phyloP scores from a whole-genome alignment of 305 asterid species.

The Fraxinus dipetala region DNA sequence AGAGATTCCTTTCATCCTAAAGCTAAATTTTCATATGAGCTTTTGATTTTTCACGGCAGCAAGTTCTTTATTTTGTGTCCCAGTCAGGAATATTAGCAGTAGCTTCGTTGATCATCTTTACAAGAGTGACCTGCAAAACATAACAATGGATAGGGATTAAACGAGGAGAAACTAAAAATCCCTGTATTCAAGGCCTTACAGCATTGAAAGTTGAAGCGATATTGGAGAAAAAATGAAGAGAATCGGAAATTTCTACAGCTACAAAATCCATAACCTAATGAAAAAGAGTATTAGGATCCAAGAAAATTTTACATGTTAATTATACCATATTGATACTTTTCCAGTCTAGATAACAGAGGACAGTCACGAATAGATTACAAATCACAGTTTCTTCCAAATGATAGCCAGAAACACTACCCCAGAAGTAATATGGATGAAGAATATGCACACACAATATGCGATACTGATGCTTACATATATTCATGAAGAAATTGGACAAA shows the following conservation, averaged over 20 bases:
- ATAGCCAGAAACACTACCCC: neutral
- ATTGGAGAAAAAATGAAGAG: neutral
- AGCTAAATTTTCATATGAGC: neutral
- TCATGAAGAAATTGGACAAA: too few species aligned
- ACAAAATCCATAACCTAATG: neutral
- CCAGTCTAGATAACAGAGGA: neutral
- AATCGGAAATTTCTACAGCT: neutral
- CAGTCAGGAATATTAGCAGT: slow-evolving; percentile 49
- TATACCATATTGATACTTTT: too few species aligned
- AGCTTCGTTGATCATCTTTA: slow-evolving; percentile 54
- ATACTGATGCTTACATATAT: too few species aligned
- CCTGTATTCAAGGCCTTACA: neutral
- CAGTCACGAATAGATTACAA: neutral
- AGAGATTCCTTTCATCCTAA: neutral
- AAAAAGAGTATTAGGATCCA: neutral
- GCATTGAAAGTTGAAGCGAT: neutral
- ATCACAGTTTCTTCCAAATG: neutral
- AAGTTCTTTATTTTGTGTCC: slow-evolving; percentile 23
- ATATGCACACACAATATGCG: neutral
- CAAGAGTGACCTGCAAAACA: slow-evolving; percentile 48
- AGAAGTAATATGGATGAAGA: neutral
- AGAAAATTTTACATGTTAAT: neutral
- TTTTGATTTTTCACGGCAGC: neutral
- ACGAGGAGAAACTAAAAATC: neutral
- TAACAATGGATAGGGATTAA: neutral